phyloP scores from a whole-genome alignment of 1,139 yeast species.

The Geotrichum reessii region DNA sequence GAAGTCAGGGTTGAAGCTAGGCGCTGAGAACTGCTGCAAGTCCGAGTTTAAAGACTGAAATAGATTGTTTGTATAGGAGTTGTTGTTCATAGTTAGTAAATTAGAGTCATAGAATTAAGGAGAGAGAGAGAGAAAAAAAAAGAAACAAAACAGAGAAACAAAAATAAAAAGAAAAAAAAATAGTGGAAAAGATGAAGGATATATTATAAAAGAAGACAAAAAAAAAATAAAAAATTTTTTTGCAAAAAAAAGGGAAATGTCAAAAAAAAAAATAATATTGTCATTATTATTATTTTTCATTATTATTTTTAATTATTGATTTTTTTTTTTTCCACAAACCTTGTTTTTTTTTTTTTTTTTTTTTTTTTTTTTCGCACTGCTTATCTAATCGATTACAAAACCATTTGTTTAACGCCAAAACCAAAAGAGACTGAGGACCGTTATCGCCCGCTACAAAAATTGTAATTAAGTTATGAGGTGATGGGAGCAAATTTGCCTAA shows the following conservation, averaged over 20 bases:
- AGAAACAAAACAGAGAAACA: not conserved
- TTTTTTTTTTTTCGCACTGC: not conserved
- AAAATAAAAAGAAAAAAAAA: not conserved
- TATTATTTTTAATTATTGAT: not conserved
- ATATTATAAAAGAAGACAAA: too few relatives aligned
- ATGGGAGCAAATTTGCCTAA: not conserved
- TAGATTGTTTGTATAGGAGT: not conserved
- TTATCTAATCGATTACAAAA: not conserved
- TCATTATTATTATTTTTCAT: not conserved
- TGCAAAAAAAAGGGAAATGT: not conserved
- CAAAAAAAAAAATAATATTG: not conserved
- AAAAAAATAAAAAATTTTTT: not conserved
- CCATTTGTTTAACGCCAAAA: not conserved
- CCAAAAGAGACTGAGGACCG: not conserved
- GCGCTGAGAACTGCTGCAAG: not conserved
- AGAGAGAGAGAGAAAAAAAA: not conserved
- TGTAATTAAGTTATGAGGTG: not conserved
- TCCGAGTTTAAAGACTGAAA: not conserved
- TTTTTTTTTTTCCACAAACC: not conserved
- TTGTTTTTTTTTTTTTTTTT: not conserved
- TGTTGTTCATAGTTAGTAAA: conserved; percentile 2
- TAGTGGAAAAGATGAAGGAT: too few relatives aligned
- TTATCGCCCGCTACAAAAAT: not conserved
- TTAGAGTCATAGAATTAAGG: not conserved
- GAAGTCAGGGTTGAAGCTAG: conserved; percentile 10